A percentile compares a stretch with the other conserved stretches of the same genome.
phyloP scores from a whole-genome alignment of 1,139 yeast species.

The Trichomonascaceae sp. region DNA sequence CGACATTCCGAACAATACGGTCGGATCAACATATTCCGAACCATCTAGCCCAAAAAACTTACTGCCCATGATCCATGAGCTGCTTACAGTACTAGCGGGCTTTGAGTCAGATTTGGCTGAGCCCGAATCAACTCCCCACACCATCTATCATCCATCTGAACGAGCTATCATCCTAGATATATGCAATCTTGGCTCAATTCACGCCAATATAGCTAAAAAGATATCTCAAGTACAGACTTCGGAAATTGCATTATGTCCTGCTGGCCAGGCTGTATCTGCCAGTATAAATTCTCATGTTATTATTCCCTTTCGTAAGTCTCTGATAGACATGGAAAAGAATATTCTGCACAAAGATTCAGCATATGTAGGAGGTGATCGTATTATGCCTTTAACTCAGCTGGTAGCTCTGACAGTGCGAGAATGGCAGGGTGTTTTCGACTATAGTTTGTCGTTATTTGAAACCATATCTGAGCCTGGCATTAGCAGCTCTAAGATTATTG shows the following conservation, averaged over 20 bases:
- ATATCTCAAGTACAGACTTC: constrained; percentile 1
- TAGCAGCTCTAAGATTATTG: constrained; percentile 14
- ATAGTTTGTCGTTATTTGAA: constrained; percentile 15
- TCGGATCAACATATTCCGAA: too few species aligned
- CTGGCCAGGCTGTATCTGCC: constrained; percentile 20
- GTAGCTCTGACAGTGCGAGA: constrained; percentile 17
- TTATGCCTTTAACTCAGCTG: constrained; percentile 20
- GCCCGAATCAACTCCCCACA: constrained; percentile 6
- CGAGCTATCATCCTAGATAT: constrained; percentile 9
- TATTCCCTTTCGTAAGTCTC: constrained; percentile 13
- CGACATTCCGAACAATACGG: too few species aligned
- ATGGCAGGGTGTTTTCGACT: constrained; percentile 22
- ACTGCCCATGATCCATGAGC: constrained; percentile 21
- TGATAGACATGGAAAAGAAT: constrained; percentile 18
- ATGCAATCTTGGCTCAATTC: neutral
- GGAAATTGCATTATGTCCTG: constrained; percentile 11
- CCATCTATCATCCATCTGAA: constrained; percentile 12
- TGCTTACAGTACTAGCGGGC: constrained; percentile 23
- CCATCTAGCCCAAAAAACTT: neutral
- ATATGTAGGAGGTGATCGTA: constrained; percentile 23
- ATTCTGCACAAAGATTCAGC: constrained; percentile 20
- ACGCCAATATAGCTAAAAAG: neutral
- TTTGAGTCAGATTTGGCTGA: constrained; percentile 20
- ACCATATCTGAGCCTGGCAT: constrained; percentile 8
- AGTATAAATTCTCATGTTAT: constrained; percentile 15